Percentiles rank a stretch among this genome's conserved stretches.
phyloP scores from a whole-genome alignment of 805 yeast species.

The Starmerella stellata region DNA sequence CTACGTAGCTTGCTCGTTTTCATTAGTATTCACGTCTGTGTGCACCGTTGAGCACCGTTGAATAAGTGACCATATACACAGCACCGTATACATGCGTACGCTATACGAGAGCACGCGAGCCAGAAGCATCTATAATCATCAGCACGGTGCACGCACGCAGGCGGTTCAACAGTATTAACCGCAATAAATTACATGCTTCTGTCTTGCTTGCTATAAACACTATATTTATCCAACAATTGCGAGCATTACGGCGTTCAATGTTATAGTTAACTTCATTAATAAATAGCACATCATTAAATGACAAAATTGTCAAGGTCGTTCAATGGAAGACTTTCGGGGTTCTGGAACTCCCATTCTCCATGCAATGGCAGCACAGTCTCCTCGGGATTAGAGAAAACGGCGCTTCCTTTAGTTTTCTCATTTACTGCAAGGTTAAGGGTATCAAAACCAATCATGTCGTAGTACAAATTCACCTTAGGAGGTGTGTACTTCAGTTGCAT shows the following conservation, averaged over 20 bases:
- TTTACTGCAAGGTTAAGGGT: constrained; percentile 11
- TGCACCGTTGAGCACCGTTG: too few relatives aligned
- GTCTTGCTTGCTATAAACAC: too few relatives aligned
- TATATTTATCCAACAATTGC: neutral
- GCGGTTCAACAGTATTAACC: too few relatives aligned
- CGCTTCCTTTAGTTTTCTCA: constrained; percentile 1
- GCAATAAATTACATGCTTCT: too few relatives aligned
- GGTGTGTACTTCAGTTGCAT: neutral
- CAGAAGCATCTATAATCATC: too few relatives aligned
- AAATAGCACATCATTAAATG: constrained; percentile 9
- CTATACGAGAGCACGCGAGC: too few relatives aligned
- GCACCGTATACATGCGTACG: too few relatives aligned
- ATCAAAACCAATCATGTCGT: constrained; percentile 15
- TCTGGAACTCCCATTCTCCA: constrained; percentile 9
- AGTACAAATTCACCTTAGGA: constrained; percentile 17
- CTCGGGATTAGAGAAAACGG: neutral
- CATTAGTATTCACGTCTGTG: too few relatives aligned
- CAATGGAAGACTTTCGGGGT: constrained; percentile 18
- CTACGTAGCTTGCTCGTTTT: too few relatives aligned
- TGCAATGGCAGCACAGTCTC: neutral
- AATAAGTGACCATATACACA: too few relatives aligned
- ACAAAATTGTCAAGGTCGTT: constrained; percentile 19
- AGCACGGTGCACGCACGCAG: too few relatives aligned
- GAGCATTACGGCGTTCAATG: constrained; percentile 2
- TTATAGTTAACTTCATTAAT: neutral